Percentiles rank a stretch among this genome's conserved stretches.
These are phyloP conservation scores for Yamadazyma blattariae DNA, from an alignment of 1,139 yeast species.

Conservation along the genomic window DNA sequence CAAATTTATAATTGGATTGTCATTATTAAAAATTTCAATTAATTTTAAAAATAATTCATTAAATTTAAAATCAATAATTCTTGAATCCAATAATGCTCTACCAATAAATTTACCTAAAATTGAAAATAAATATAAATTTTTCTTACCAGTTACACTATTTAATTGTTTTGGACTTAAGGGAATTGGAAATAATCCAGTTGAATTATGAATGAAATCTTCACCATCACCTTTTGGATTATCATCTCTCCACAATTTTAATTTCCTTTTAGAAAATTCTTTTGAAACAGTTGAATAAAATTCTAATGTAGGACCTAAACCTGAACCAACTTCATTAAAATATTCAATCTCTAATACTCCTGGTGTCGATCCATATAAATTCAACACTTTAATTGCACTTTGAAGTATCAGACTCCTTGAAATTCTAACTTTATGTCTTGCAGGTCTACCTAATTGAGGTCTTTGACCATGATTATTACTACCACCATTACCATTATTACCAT, in stretches of 20 bases:
- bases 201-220: constrained; percentile 40
- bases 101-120: constrained; percentile 83
- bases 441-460: constrained; percentile 62
- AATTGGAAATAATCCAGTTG: constrained; percentile 68
- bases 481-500: not conserved
- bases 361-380: constrained; percentile 72
- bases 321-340: constrained; percentile 89
- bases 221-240: constrained; percentile 20
- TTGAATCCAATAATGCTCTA: constrained; percentile 78
- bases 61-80: constrained; percentile 81
- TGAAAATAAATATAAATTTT: constrained; percentile 53
- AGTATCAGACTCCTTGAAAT: constrained; percentile 69
- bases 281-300: constrained; percentile 89
- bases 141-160: constrained; percentile 36
- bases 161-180: constrained; percentile 45
- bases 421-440: constrained; percentile 78
- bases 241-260: constrained; percentile 70
- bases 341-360: constrained; percentile 87
- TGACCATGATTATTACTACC: constrained; percentile 12
- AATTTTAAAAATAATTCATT: constrained; percentile 67
- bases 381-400: constrained; percentile 76
- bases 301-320: constrained; percentile 93
- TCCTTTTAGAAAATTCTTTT: constrained; percentile 57
- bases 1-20: constrained; percentile 17
- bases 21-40: constrained; percentile 26